Evolutionary conservation across 805 yeast species (phyloP).

Genomic region (Starmerella apis): DNA sequence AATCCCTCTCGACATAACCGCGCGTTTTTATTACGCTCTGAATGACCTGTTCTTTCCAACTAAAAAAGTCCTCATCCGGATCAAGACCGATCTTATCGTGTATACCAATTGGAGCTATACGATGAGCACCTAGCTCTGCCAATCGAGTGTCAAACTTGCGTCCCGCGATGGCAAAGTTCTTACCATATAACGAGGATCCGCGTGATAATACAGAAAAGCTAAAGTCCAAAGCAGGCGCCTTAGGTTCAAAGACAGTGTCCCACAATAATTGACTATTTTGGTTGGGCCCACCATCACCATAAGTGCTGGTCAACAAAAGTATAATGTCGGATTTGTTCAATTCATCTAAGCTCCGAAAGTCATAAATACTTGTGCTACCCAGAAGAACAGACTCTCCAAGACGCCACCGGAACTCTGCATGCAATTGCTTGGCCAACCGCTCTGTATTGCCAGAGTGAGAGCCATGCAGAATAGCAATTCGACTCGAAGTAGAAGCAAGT

Average conservation of each 20-base stretch:
- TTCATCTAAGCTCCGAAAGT: conserved; percentile 52
- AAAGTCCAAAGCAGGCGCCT: conserved; percentile 35
- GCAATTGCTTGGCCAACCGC: conserved; percentile 68
- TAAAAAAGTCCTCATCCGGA: conserved; percentile 69
- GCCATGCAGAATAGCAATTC: conserved; percentile 54
- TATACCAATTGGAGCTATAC: conserved; percentile 53
- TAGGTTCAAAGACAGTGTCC: conserved; percentile 38
- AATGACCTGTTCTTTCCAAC: conserved; percentile 65
- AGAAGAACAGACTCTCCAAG: conserved; percentile 59
- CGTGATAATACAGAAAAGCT: conserved; percentile 60
- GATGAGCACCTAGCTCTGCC: conserved; percentile 47
- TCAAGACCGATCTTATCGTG: conserved; percentile 80
- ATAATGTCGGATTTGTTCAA: conserved; percentile 41
- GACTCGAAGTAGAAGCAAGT: not conserved
- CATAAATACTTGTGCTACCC: conserved; percentile 62
- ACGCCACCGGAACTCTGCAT: conserved; percentile 63
- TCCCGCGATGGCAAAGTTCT: conserved; percentile 56
- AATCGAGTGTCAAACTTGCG: conserved; percentile 40
- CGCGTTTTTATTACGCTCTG: conserved; percentile 48
- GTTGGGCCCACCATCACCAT: conserved; percentile 87
- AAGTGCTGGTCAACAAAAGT: conserved; percentile 63
- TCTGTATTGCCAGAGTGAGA: conserved; percentile 89
- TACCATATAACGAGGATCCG: conserved; percentile 77
- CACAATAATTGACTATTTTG: conserved; percentile 46
- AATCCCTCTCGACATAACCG: conserved; percentile 55